Conservation (phyloP, 768 basidiomycete species). For the Hypholoma fasciculare region DNA sequence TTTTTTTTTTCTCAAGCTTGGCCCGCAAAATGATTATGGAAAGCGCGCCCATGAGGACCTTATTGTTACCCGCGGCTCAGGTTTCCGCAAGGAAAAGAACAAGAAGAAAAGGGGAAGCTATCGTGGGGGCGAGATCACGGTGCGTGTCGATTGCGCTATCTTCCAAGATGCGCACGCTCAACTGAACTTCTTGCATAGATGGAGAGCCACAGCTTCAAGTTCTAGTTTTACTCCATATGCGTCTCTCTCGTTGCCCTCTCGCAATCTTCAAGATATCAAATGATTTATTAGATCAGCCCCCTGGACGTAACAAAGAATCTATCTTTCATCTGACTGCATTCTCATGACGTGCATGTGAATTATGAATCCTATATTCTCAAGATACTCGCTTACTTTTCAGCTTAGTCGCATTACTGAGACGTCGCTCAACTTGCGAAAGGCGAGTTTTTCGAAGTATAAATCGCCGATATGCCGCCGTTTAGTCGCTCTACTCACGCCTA, state of each 20-base stretch:
- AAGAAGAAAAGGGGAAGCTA: slow-evolving; percentile 98
- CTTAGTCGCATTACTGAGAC: too few relatives aligned
- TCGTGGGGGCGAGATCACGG: slow-evolving; percentile 93
- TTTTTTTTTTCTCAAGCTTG: slow-evolving; percentile 43
- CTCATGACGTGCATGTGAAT: not conserved
- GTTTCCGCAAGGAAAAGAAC: slow-evolving; percentile 98
- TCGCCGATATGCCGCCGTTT: not conserved
- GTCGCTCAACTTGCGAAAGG: too few relatives aligned
- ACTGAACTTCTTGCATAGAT: slow-evolving; percentile 44
- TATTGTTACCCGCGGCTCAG: slow-evolving; percentile 90
- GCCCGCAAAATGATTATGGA: slow-evolving; percentile 79
- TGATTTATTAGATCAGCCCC: not conserved
- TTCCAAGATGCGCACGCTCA: not conserved
- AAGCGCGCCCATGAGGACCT: slow-evolving; percentile 82
- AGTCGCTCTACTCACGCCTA: not conserved
- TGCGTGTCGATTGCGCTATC: slow-evolving; percentile 28
- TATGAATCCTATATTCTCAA: not conserved
- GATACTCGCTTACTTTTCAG: too few relatives aligned
- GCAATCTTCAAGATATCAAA: not conserved
- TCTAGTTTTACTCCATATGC: slow-evolving; percentile 25
- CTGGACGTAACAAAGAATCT: not conserved
- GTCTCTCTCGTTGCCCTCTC: not conserved
- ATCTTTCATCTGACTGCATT: not conserved
- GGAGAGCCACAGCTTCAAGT: slow-evolving; percentile 87
- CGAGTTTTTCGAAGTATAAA: not conserved